Percentiles rank a stretch among this genome's conserved stretches.
phyloP scores from a whole-genome alignment of 179 eudicot species.

The Camellia oleifera region DNA sequence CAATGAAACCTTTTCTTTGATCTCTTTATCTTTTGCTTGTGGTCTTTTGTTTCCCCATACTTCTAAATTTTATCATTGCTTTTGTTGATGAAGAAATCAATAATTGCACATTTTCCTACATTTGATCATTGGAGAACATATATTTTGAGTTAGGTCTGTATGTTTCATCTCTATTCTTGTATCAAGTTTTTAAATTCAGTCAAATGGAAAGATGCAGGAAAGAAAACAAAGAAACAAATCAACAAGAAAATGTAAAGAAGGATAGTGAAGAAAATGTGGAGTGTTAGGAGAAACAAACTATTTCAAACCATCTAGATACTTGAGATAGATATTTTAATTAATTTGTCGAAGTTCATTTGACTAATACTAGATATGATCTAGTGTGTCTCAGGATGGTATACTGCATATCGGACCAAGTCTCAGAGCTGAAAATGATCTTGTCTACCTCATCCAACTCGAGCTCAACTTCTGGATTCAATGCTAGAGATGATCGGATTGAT shows the following conservation, averaged over 20 bases:
- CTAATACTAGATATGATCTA: slow-evolving; percentile 73
- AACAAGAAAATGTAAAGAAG: background rate
- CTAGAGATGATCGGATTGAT: slow-evolving; percentile 57
- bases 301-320: background rate
- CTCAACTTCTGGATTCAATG: slow-evolving; percentile 52
- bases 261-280: background rate
- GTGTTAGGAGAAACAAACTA: background rate
- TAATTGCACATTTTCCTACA: background rate
- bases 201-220: background rate
- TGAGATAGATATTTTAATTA: background rate
- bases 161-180: background rate
- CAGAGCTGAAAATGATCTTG: slow-evolving; percentile 91
- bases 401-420: slow-evolving; percentile 92
- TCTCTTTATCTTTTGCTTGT: background rate
- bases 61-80: background rate
- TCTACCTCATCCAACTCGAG: slow-evolving; percentile 62
- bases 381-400: slow-evolving; percentile 98
- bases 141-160: background rate
- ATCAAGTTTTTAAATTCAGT: background rate
- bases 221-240: background rate
- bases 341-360: slow-evolving; percentile 30
- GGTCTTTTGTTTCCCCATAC: background rate
- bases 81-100: background rate
- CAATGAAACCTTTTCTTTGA: background rate
- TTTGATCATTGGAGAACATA: background rate